phyloP scores from a whole-genome alignment of 257 asterid genomes.

The Eucommia ulmoides region DNA sequence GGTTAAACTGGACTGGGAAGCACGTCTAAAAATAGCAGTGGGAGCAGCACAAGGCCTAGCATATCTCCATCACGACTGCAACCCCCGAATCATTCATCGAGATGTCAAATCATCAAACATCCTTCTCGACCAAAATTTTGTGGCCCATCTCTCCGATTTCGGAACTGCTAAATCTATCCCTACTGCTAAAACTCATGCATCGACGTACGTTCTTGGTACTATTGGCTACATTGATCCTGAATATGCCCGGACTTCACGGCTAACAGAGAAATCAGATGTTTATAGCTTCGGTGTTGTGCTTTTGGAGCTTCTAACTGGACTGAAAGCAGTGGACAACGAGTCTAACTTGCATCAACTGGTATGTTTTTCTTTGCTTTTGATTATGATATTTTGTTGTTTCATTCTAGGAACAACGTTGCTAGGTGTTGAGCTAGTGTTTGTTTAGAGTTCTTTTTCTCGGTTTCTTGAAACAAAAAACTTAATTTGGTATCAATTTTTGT shows the following conservation, averaged over 20 bases:
- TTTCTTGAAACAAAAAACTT: no score
- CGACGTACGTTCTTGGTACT: constrained; percentile 87
- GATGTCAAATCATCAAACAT: constrained; percentile 93
- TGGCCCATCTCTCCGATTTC: constrained; percentile 89
- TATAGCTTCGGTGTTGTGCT: constrained; percentile 95
- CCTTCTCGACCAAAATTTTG: constrained; percentile 73
- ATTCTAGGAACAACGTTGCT: no score
- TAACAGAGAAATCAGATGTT: constrained; percentile 87
- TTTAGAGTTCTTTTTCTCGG: no score
- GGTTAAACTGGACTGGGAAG: constrained; percentile 95
- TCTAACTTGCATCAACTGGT: constrained; percentile 90
- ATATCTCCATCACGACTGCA: constrained; percentile 93
- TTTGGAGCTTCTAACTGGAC: constrained; percentile 87
- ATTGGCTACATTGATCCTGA: constrained; percentile 97
- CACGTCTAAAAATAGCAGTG: constrained; percentile 73
- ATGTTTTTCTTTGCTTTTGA: constrained; percentile 7
- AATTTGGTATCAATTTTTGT: no score
- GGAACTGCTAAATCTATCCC: constrained; percentile 79
- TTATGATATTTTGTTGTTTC: no score
- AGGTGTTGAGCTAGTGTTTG: no score
- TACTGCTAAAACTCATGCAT: constrained; percentile 64
- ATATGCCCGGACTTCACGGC: constrained; percentile 82
- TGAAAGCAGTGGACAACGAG: constrained; percentile 76
- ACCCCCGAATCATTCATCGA: constrained; percentile 77
- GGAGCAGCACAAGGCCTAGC: constrained; percentile 98